Base-by-base conservation (phyloP, 2,329 filamentous ascomycete genomes). In the Aspergillus viridinutans region DNA sequence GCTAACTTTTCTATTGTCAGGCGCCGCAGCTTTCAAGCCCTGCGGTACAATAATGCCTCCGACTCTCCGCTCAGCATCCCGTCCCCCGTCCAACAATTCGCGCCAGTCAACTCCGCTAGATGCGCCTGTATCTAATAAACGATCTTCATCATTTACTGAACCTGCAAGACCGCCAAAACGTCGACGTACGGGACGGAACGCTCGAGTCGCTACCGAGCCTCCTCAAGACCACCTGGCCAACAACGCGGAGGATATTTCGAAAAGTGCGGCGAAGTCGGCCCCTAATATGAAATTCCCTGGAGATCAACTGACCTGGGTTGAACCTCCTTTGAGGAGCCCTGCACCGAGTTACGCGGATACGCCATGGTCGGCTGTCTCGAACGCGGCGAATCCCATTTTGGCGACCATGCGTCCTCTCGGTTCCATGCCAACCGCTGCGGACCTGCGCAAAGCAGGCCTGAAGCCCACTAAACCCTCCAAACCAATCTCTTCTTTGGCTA, bases 331-430 rank as follows among this genome's bases (percentile, higher is more conserved):
- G 49, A 79, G 81, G 57, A 69, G 73, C 50, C 79, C 80, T 49
- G 77, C 77, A 49, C 81, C 92, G 10, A 93, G 89, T 70, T 96
- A 88, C 70, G 85, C 90, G 78, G 90, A 96, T 64, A 80, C 83
- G 70, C 66, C 69, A 14, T 70, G 68, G 68, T 85, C 82, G 56
- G 89, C 89, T 48, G 82, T 94, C 64, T 70, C 62, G 28, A 64
- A 57, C 48, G 80, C 88, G 67, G 82, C 88, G 50, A 85, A 86
- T 72, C 90, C 90, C 61, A 89, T 95, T 20, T 79, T 95, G 57
- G 87, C 90, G 73, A 87, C 87, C 67, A 96, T 96, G 92, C 87
- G 86, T 53, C 87, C 92, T 26, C 77, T 96, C 55, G 92, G 92
- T 43, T 82, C 86, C 54, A 80, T 86, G 64, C 92, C 92, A 12